Percentiles rank a stretch among this genome's conserved stretches.
Evolutionary conservation across 768 basidiomycete genomes (phyloP).

Genomic region (Hygrophorus pudorinus): DNA sequence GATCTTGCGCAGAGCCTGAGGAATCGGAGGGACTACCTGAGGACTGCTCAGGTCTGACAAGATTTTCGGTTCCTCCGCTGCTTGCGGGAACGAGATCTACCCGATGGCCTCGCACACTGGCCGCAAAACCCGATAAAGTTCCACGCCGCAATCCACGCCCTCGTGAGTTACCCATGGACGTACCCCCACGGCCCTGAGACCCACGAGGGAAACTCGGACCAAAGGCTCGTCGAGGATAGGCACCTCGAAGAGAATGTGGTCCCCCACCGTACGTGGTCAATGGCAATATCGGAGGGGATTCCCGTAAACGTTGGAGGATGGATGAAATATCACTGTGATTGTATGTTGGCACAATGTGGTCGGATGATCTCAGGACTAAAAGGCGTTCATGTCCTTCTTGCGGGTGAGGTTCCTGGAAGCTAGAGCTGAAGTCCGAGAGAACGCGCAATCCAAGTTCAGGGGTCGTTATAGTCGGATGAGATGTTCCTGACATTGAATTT

Average conservation of each 20-base stretch:
- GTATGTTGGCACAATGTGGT: slow-evolving; percentile 36
- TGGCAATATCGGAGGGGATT: slow-evolving; percentile 24
- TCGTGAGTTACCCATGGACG: no score
- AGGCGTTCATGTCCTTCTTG: slow-evolving; percentile 63
- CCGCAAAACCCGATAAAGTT: no score
- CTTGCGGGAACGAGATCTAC: no score
- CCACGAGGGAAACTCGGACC: not conserved
- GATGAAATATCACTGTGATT: slow-evolving; percentile 38
- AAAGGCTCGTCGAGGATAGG: not conserved
- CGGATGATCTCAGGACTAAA: slow-evolving; percentile 31
- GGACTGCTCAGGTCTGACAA: no score
- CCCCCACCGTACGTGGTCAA: no score
- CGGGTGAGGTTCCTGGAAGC: slow-evolving; percentile 44
- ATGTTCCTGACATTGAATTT: slow-evolving; percentile 36
- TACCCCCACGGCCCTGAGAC: not conserved
- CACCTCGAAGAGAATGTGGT: no score
- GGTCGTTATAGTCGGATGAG: slow-evolving; percentile 68
- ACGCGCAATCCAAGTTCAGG: slow-evolving; percentile 48
- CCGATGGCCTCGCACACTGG: no score
- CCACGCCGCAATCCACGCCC: no score
- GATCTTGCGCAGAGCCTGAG: no score
- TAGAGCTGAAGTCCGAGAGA: slow-evolving; percentile 54
- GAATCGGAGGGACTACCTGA: no score
- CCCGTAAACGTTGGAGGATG: slow-evolving; percentile 42
- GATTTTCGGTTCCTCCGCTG: no score